Base-by-base conservation (phyloP, 495 filamentous ascomycete genomes). In the Chlorociboria aeruginascens region DNA sequence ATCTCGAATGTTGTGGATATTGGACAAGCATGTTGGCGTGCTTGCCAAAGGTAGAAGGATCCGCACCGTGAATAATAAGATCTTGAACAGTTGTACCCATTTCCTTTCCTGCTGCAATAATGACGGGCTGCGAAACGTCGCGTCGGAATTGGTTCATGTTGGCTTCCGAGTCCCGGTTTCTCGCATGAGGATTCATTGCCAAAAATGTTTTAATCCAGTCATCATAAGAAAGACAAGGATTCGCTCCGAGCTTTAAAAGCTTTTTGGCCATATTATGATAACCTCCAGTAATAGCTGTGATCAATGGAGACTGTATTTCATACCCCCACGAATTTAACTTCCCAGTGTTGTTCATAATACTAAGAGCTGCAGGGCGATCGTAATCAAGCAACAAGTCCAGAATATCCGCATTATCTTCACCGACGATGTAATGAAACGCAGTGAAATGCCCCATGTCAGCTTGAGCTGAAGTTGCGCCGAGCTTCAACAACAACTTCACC, bases 401-500 rank as follows among this genome's bases (percentile, higher is more conserved):
- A n/a, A 84, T 49, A 3, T 78, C 69, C 3, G 56, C 48, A 25
- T 67, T 64, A 9, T 68, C 61, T 9, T 64, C 52, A 0, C 60
- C 58, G 7, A 69, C 66, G 32, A 68, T 61, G 54, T 69, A 85
- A 45, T 87, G 74, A 42, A 90, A 66, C 0, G 76, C 72, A 0
- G 82, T 85, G 9, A 63, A 57, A 0, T 74, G 68, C 31, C 70
- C 61, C 20, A 69, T 53, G 51, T 89, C 85, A 0, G 77, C 84
- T 56, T 90, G 86, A 1, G 81, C 77, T 34, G 76, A 77, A 1
- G 81, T 83, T 8, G 83, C 83, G 3, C 85, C 85, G 1, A 86
- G 65, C 20, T 74, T 68, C n/a, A 90, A 57, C 29, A 93, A 69
- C 0, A 72, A 71, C 48, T 67, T 62, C 1, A 68, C 69, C 70